Conservation (phyloP, 2,329 filamentous ascomycete species). For the Colletotrichum viniferum region DNA sequence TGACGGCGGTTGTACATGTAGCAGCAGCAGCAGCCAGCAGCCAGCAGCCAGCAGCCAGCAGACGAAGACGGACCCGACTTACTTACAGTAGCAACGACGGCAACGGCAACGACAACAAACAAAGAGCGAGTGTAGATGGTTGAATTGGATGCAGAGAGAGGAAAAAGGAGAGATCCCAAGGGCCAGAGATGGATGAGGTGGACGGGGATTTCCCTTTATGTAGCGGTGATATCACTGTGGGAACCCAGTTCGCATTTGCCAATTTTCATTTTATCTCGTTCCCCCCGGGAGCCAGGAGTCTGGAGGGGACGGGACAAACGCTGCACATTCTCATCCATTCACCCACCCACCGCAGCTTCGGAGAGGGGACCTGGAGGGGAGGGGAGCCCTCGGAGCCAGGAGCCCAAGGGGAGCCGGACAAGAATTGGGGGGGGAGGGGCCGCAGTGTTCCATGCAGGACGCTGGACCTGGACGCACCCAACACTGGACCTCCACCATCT, state of each 20-base stretch:
- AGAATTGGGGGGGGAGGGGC: neutral
- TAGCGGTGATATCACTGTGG: conserved; percentile 23
- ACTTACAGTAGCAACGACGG: conserved; percentile 13
- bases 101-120: neutral
- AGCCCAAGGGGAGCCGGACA: neutral
- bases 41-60: neutral
- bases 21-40: neutral
- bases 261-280: conserved; percentile 21
- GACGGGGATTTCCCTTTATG: conserved; percentile 19
- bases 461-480: neutral
- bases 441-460: neutral
- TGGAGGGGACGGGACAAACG: neutral
- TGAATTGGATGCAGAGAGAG: neutral
- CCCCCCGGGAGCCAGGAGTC: conserved; percentile 1
- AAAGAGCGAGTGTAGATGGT: conserved; percentile 6
- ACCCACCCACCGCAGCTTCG: neutral
- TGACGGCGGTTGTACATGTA: neutral
- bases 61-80: neutral
- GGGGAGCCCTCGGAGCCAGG: neutral
- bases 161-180: neutral
- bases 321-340: neutral
- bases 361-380: neutral
- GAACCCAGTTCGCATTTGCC: conserved; percentile 21
- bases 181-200: neutral
- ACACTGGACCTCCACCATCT: neutral